These are phyloP conservation scores for Huntiella savannae DNA, from an alignment of 2,329 filamentous ascomycete species.

Conservation along the genomic window DNA sequence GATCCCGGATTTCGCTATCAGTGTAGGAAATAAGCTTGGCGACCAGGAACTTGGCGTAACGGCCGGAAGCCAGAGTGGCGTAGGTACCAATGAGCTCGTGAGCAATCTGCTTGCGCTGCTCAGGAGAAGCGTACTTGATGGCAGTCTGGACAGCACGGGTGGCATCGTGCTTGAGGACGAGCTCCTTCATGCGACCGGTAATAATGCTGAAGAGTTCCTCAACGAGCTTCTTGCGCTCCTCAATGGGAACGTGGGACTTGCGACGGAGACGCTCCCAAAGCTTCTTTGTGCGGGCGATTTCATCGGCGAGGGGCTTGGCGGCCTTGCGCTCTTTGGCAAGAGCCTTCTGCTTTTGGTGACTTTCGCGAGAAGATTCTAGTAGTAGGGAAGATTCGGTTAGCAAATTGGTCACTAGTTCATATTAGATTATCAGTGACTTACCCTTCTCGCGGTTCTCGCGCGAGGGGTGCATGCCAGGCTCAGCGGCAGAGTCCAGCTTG, in stretches of 20 bases:
- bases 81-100: conserved; percentile 73
- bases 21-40: conserved; percentile 91
- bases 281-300: conserved; percentile 78
- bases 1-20: conserved; percentile 65
- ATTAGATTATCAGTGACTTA: neutral
- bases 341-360: conserved; percentile 83
- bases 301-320: conserved; percentile 80
- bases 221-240: conserved; percentile 73
- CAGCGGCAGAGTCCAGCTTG: conserved; percentile 21
- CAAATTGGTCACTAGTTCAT: neutral
- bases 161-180: conserved; percentile 95
- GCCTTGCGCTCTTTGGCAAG: conserved; percentile 76
- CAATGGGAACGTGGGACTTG: conserved; percentile 81
- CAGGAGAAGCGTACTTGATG: conserved; percentile 78
- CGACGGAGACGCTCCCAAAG: conserved; percentile 85
- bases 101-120: conserved; percentile 73
- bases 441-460: conserved; percentile 8
- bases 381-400: neutral
- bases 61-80: conserved; percentile 71
- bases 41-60: conserved; percentile 93
- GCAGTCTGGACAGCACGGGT: conserved; percentile 94
- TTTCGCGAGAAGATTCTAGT: conserved; percentile 59
- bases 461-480: conserved; percentile 11
- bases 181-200: conserved; percentile 78
- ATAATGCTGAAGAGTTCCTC: conserved; percentile 82